Percentiles rank a stretch among this genome's conserved stretches.
Evolutionary conservation across 371 early-diverging fungal species (phyloP).

Genomic region (Mucor indicus): DNA sequence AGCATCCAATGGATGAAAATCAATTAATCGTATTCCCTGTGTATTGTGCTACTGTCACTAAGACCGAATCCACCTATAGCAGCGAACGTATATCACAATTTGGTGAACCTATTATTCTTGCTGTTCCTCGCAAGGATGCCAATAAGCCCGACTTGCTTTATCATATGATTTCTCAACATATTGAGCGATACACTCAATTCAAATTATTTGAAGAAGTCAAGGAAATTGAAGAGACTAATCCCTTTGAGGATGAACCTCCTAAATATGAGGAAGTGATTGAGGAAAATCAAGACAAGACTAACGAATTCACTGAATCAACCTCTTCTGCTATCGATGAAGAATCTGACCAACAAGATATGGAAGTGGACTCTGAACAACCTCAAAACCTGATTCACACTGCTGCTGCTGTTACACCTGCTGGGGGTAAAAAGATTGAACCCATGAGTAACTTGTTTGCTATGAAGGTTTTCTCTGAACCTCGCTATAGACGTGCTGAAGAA

Average conservation of each 20-base stretch:
- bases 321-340: background rate
- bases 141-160: slow-evolving; percentile 23
- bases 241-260: background rate
- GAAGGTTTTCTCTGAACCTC: slow-evolving; percentile 30
- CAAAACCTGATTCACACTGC: slow-evolving; percentile 37
- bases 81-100: slow-evolving; percentile 17
- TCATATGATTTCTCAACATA: slow-evolving; percentile 26
- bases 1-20: slow-evolving; percentile 13
- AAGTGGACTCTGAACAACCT: slow-evolving; percentile 8
- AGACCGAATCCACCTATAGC: slow-evolving; percentile 4
- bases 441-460: slow-evolving; percentile 42
- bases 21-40: slow-evolving; percentile 42
- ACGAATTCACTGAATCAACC: background rate
- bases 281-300: background rate
- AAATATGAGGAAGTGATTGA: background rate
- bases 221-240: background rate
- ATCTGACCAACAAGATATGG: slow-evolving; percentile 1
- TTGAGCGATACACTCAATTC: slow-evolving; percentile 35
- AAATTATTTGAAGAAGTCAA: slow-evolving; percentile 42
- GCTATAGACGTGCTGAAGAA: slow-evolving; percentile 7
- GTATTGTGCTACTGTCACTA: slow-evolving; percentile 27
- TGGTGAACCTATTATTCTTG: slow-evolving; percentile 41
- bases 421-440: slow-evolving; percentile 32
- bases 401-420: slow-evolving; percentile 45
- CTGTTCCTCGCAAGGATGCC: slow-evolving; percentile 30